Conservation (phyloP, 1,284 basidiomycete species). For the Ustilago loliicola region DNA sequence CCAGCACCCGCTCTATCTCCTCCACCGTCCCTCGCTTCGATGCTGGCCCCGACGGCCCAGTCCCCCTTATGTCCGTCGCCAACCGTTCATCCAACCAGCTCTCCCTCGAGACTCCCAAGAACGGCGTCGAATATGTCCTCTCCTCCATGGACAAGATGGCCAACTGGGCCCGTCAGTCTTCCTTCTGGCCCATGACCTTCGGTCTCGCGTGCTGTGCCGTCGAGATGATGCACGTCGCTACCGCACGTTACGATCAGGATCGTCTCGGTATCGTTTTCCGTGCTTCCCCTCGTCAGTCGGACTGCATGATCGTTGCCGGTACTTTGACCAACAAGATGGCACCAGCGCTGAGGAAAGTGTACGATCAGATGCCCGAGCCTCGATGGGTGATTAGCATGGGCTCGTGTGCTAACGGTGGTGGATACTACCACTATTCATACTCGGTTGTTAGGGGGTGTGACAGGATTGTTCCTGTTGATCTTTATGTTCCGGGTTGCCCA, state of each 20-base stretch:
- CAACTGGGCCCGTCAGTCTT: slow-evolving; percentile 97
- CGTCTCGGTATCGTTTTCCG: slow-evolving; percentile 97
- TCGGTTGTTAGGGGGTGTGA: slow-evolving; percentile 99
- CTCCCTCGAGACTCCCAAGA: slow-evolving; percentile 87
- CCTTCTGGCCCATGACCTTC: slow-evolving; percentile 99
- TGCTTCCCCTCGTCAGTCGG: slow-evolving; percentile 95
- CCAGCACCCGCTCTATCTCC: slow-evolving; percentile 40
- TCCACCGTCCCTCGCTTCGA: slow-evolving; percentile 41
- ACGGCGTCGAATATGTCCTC: slow-evolving; percentile 94
- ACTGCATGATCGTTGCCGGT: slow-evolving; percentile 99
- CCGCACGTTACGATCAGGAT: slow-evolving; percentile 98
- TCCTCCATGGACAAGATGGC: slow-evolving; percentile 96
- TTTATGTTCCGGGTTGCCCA: slow-evolving; percentile 86
- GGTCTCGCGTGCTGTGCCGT: slow-evolving; percentile 98
- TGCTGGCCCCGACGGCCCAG: slow-evolving; percentile 56
- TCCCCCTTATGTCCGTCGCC: slow-evolving; percentile 69
- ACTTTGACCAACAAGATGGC: slow-evolving; percentile 99
- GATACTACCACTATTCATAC: slow-evolving; percentile 96
- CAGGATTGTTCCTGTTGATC: slow-evolving; percentile 97
- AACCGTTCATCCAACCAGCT: slow-evolving; percentile 67
- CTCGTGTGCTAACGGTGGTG: slow-evolving; percentile 97
- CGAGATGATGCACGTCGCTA: slow-evolving; percentile 92
- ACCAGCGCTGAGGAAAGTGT: slow-evolving; percentile 73
- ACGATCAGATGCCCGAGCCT: slow-evolving; percentile 70
- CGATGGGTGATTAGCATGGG: slow-evolving; percentile 99